Conservation (phyloP, 2,329 filamentous ascomycete species). For the Fusarium equiseti region DNA sequence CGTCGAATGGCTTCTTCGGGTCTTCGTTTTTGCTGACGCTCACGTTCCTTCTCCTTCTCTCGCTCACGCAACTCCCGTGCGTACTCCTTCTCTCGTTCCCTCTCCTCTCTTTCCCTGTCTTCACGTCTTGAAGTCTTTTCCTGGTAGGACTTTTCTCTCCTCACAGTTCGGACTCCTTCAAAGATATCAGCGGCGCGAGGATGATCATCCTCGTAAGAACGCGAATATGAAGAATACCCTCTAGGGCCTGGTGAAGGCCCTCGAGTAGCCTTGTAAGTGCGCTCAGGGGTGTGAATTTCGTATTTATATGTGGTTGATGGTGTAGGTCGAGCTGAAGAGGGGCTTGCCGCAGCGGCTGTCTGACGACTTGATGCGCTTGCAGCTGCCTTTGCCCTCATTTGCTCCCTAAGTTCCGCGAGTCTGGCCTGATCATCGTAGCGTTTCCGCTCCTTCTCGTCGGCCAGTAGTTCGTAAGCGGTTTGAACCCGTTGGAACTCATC, state of each 20-base stretch:
- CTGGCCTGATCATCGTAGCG: slow-evolving; percentile 83
- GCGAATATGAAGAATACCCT: slow-evolving; percentile 52
- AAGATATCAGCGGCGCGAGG: slow-evolving; percentile 55
- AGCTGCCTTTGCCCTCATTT: slow-evolving; percentile 57
- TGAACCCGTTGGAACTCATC: slow-evolving; percentile 94
- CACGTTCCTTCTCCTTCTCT: slow-evolving; percentile 46
- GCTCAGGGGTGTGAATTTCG: slow-evolving; percentile 66
- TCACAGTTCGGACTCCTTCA: slow-evolving; percentile 58
- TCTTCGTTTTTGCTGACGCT: slow-evolving; percentile 26
- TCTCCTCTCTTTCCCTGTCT: slow-evolving; percentile 52
- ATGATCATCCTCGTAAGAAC: slow-evolving; percentile 62
- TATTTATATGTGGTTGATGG: slow-evolving; percentile 54
- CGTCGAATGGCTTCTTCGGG: slow-evolving; percentile 41
- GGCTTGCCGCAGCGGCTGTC: slow-evolving; percentile 16
- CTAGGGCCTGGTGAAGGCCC: slow-evolving; percentile 49
- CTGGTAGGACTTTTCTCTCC: slow-evolving; percentile 62
- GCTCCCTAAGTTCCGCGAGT: slow-evolving; percentile 73
- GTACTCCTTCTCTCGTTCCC: slow-evolving; percentile 45
- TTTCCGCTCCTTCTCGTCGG: slow-evolving; percentile 76
- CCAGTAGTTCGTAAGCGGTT: slow-evolving; percentile 90
- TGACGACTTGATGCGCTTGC: slow-evolving; percentile 27
- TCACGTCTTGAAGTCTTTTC: slow-evolving; percentile 61
- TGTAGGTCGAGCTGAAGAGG: slow-evolving; percentile 47
- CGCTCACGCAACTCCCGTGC: slow-evolving; percentile 39
- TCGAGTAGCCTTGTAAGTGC: slow-evolving; percentile 54